Evolutionary conservation across 2,329 filamentous ascomycete species (phyloP).

Genomic region (Exophiala spinifera): DNA sequence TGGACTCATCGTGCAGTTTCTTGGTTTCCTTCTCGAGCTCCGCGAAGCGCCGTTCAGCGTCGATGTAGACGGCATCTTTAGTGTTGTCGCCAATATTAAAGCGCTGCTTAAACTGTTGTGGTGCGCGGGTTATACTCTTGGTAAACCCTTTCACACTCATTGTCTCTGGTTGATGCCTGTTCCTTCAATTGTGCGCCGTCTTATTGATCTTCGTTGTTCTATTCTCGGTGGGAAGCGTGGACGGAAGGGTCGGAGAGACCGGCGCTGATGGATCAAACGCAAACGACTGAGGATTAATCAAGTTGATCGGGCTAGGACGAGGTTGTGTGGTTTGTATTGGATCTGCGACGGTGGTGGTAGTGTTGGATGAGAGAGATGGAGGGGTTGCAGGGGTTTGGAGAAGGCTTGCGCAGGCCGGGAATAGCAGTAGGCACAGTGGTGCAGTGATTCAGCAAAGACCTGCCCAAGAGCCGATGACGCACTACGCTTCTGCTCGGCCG

Average conservation of each 20-base stretch:
- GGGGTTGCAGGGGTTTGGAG: constrained; percentile 2
- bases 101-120: constrained; percentile 83
- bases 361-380: background rate
- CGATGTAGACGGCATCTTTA: constrained; percentile 90
- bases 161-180: constrained; percentile 20
- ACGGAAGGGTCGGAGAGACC: background rate
- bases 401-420: background rate
- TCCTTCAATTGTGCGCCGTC: background rate
- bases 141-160: constrained; percentile 99
- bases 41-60: constrained; percentile 88
- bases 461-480: background rate
- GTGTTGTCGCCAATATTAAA: constrained; percentile 96
- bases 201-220: background rate
- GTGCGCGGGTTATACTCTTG: constrained; percentile 84
- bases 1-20: constrained; percentile 92
- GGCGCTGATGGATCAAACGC: background rate
- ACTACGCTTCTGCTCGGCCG: background rate
- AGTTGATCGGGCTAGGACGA: too few relatives aligned
- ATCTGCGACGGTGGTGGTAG: background rate
- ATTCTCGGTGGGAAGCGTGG: background rate
- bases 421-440: too few relatives aligned
- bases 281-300: background rate
- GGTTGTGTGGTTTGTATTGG: background rate
- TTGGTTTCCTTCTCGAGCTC: constrained; percentile 96
- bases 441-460: background rate